These are phyloP conservation scores for Pontederia paniculata DNA, from an alignment of 176 grass and related monocot genomes.

Conservation along the genomic window DNA sequence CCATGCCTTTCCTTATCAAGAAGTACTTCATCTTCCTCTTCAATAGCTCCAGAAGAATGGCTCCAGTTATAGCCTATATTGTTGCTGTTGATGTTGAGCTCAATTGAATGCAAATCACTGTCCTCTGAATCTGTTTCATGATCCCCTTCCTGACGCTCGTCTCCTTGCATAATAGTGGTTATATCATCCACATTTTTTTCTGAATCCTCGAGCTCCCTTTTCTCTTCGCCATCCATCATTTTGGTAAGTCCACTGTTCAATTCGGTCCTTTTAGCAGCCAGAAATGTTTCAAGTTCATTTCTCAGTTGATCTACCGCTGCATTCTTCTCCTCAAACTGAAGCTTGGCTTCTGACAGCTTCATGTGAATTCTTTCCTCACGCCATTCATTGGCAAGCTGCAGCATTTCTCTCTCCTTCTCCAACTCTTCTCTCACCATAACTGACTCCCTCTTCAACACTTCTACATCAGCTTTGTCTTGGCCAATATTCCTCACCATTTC, in stretches of 20 bases:
- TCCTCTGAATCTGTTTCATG: slow-evolving; percentile 26
- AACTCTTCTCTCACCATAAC: slow-evolving; percentile 41
- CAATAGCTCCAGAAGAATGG: slow-evolving; percentile 20
- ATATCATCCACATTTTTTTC: slow-evolving; percentile 2
- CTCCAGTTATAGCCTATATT: slow-evolving; percentile 42
- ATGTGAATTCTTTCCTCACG: slow-evolving; percentile 79
- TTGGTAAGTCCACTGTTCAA: background rate
- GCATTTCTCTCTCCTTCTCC: slow-evolving; percentile 62
- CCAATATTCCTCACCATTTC: slow-evolving; percentile 38
- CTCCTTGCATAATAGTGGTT: slow-evolving; percentile 5
- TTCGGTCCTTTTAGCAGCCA: slow-evolving; percentile 13
- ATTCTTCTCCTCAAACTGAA: slow-evolving; percentile 90
- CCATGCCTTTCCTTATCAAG: background rate
- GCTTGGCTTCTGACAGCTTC: slow-evolving; percentile 67
- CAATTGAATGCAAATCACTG: slow-evolving; percentile 68
- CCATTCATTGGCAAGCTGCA: slow-evolving; percentile 65
- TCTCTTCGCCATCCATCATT: slow-evolving; percentile 13
- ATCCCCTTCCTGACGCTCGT: slow-evolving; percentile 12
- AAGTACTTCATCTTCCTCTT: background rate
- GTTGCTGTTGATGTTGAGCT: slow-evolving; percentile 63
- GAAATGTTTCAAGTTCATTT: slow-evolving; percentile 46
- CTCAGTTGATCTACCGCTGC: slow-evolving; percentile 54
- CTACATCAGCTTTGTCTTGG: slow-evolving; percentile 38
- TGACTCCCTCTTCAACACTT: slow-evolving; percentile 43
- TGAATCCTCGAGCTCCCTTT: background rate